Evolutionary conservation across 2,329 filamentous ascomycete genomes (phyloP).

Genomic region (Gliomastix tumulicola): DNA sequence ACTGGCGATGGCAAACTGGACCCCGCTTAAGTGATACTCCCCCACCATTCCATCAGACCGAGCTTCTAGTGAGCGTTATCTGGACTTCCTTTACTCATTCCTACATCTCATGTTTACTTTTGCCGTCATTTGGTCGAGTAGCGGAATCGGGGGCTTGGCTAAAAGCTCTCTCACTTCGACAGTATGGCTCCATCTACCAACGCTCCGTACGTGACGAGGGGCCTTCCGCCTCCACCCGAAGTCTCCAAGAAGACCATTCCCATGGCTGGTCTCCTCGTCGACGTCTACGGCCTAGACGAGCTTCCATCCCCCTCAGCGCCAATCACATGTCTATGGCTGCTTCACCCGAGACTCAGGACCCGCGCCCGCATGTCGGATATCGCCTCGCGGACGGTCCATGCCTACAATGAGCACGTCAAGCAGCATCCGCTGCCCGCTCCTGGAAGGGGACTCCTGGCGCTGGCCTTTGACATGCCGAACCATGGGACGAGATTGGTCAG

Average conservation of each 20-base stretch:
- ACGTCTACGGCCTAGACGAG: constrained; percentile 76
- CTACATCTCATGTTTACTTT: too few species aligned
- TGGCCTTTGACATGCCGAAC: constrained; percentile 88
- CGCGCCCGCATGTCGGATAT: constrained; percentile 70
- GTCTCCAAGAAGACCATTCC: constrained; percentile 61
- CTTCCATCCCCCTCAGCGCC: constrained; percentile 45
- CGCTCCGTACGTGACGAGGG: constrained; percentile 19
- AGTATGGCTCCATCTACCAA: too few species aligned
- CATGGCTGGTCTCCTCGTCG: constrained; percentile 72
- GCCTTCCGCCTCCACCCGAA: constrained; percentile 28
- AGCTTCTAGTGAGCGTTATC: too few species aligned
- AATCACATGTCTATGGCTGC: constrained; percentile 81
- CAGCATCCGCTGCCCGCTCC: constrained; percentile 20
- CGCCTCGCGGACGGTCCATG: constrained; percentile 59
- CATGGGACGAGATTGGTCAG: constrained; percentile 71
- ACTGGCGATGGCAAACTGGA: too few species aligned
- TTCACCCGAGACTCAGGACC: constrained; percentile 69
- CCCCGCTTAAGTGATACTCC: too few species aligned
- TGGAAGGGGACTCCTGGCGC: constrained; percentile 62
- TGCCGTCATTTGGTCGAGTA: too few species aligned
- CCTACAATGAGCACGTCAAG: too few species aligned
- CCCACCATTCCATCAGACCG: too few species aligned
- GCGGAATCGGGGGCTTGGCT: too few species aligned
- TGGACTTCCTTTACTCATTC: too few species aligned
- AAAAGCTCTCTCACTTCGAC: too few species aligned